phyloP scores from a whole-genome alignment of 106 monocot species.

The Chionographis japonica region DNA sequence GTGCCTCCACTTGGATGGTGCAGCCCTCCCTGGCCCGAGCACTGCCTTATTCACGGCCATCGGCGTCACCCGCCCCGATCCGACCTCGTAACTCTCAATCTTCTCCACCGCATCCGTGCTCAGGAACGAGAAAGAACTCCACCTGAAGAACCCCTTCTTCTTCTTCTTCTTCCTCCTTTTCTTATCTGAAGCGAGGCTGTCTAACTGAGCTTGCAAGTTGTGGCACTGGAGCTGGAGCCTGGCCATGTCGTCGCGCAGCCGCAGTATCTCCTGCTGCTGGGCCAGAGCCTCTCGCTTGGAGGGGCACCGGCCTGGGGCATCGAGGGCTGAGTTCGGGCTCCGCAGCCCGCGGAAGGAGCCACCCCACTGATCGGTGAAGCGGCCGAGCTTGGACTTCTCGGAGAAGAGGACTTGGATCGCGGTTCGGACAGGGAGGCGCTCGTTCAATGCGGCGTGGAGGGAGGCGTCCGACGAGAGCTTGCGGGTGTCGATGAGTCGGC shows the following conservation, averaged over 20 bases:
- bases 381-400: conserved; percentile 52
- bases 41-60: conserved; percentile 26
- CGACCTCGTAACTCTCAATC: conserved; percentile 33
- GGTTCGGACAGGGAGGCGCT: conserved; percentile 69
- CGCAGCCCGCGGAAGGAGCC: conserved; percentile 39
- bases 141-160: conserved; percentile 44
- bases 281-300: conserved; percentile 61
- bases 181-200: conserved; percentile 32
- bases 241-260: conserved; percentile 58
- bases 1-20: conserved; percentile 43
- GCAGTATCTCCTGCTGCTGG: conserved; percentile 70
- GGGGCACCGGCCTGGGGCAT: conserved; percentile 48
- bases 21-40: conserved; percentile 14
- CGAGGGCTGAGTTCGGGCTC: conserved; percentile 47
- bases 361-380: conserved; percentile 41
- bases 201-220: conserved; percentile 60
- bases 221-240: conserved; percentile 73
- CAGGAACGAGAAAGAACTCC: conserved; percentile 52
- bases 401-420: conserved; percentile 72
- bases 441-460: conserved; percentile 74
- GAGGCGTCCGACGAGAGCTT: conserved; percentile 73
- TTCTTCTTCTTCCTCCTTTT: conserved; percentile 40
- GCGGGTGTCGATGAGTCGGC: conserved; percentile 61
- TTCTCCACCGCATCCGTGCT: conserved; percentile 24
- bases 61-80: conserved; percentile 26